These are phyloP conservation scores for Spathaspora hagerdaliae DNA, from an alignment of 805 yeast species.

Conservation along the genomic window DNA sequence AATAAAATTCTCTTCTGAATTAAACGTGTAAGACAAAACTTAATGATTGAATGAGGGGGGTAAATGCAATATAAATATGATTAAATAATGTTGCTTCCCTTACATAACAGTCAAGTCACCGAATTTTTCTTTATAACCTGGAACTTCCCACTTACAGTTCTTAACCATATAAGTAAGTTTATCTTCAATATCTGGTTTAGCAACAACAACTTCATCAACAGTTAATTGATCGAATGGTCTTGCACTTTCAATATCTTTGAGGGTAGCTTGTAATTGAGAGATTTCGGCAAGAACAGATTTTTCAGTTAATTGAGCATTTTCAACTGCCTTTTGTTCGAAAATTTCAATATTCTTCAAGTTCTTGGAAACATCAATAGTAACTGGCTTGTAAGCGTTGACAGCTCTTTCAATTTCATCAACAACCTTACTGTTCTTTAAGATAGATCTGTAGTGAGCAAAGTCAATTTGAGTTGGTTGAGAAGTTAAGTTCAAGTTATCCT, in stretches of 20 bases:
- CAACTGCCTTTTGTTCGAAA: conserved; percentile 92
- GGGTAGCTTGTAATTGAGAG: conserved; percentile 78
- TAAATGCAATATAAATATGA: neutral
- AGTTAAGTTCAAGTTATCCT: conserved; percentile 65
- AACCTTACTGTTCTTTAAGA: conserved; percentile 76
- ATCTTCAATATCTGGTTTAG: conserved; percentile 96
- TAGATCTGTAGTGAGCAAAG: conserved; percentile 72
- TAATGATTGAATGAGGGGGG: neutral
- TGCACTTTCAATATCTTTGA: conserved; percentile 91
- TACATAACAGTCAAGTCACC: conserved; percentile 94
- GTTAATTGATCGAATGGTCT: conserved; percentile 98
- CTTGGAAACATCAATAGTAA: conserved; percentile 79
- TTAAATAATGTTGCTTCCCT: conserved; percentile 6
- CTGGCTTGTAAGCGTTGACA: conserved; percentile 73
- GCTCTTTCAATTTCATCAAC: conserved; percentile 78
- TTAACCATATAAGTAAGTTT: conserved; percentile 92
- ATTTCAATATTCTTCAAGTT: conserved; percentile 89
- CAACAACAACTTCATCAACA: conserved; percentile 89
- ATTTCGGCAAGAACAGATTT: conserved; percentile 82
- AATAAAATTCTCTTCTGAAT: no score
- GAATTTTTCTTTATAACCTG: conserved; percentile 97
- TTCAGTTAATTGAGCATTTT: conserved; percentile 93
- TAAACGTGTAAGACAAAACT: no score
- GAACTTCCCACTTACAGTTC: conserved; percentile 97
- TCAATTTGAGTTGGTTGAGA: conserved; percentile 76